Base-by-base conservation (phyloP, 495 filamentous ascomycete genomes). In the Penicillium parvum region DNA sequence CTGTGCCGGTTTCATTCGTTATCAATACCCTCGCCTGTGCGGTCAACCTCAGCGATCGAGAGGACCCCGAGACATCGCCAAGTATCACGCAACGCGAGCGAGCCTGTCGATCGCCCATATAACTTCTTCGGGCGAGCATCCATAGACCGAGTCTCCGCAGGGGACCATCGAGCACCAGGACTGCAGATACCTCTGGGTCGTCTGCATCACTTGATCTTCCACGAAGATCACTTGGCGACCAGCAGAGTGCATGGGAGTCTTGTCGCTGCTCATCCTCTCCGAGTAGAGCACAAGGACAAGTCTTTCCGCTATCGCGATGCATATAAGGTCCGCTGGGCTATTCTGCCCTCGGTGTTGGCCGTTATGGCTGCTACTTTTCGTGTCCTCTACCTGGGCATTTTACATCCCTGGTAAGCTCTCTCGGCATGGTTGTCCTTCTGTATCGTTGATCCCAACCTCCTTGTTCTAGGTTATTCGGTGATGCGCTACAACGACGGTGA, bases 401-500 rank as follows among this genome's bases (percentile, higher is more conserved):
- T 90, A 90, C 61, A 84, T 90, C 49, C 86, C 86, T 45, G 85
- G 85, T 88, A 73, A 60, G 74, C 27, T 48, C 12, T 20, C 8
- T 7, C 11, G 11, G 12, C 9, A 17, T 30, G 30, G 14, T 25
- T 7, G n/a, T 16, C 16, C 3, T 28, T 30, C 17, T 30, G 12
- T 40, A 25, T 36, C 15, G 20, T 40, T 69, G 25, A 71, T 32
- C 19, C 32, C 9, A 7, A n/a, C 16, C 46, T 32, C 2, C 21
- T 4, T 47, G 25, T 1, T 8, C 17, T 14, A 86, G 83, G 84
- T 34, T 86, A 81, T 68, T 86, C 83, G 6, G 81, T 92, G 53
- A 86, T 83, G 49, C 87, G 80, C 57, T 96, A 95, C 61, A 74
- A 75, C 37, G 83, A 91, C 44, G 75, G 78, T 60, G 86, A 95